A percentile compares a stretch with the other conserved stretches of the same genome.
Conservation (phyloP, 2,329 filamentous ascomycete genomes). For the Dothiorella sarmentorum region DNA sequence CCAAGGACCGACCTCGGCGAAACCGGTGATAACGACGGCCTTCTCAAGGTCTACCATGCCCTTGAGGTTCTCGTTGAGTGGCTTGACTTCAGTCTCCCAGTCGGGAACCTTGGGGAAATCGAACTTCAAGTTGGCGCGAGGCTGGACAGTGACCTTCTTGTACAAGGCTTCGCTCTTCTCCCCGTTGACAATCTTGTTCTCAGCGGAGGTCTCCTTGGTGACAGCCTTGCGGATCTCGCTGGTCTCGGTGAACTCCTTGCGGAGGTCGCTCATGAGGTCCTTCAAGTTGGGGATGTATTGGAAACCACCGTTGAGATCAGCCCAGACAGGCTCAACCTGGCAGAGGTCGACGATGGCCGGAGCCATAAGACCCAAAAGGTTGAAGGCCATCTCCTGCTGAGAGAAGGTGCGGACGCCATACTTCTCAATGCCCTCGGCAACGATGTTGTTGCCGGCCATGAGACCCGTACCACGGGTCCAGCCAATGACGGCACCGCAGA, state of each 20-base stretch:
- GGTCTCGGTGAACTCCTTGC: slow-evolving; percentile 91
- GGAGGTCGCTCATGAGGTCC: slow-evolving; percentile 85
- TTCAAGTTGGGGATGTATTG: slow-evolving; percentile 98
- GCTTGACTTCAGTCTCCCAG: slow-evolving; percentile 87
- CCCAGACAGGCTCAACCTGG: slow-evolving; percentile 92
- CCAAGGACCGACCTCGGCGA: slow-evolving; percentile 94
- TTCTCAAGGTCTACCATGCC: slow-evolving; percentile 99
- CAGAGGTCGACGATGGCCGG: slow-evolving; percentile 91
- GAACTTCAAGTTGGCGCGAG: slow-evolving; percentile 96
- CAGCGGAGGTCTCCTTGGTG: slow-evolving; percentile 90
- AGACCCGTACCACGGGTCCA: slow-evolving; percentile 98
- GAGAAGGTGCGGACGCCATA: slow-evolving; percentile 98
- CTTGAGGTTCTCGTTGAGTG: slow-evolving; percentile 82
- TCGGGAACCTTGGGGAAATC: slow-evolving; percentile 88
- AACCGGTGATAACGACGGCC: slow-evolving; percentile 95
- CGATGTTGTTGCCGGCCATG: slow-evolving; percentile 97
- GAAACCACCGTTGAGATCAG: slow-evolving; percentile 93
- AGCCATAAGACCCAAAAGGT: slow-evolving; percentile 92
- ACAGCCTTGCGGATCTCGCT: slow-evolving; percentile 92
- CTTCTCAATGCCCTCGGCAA: slow-evolving; percentile 93
- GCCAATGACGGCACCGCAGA: slow-evolving; percentile 96
- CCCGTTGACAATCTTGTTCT: slow-evolving; percentile 96
- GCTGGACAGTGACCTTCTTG: slow-evolving; percentile 90
- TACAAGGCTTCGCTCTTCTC: slow-evolving; percentile 88
- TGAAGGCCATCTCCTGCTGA: slow-evolving; percentile 99